Conservation (phyloP, 257 asterid species). For the Petrea volubilis region DNA sequence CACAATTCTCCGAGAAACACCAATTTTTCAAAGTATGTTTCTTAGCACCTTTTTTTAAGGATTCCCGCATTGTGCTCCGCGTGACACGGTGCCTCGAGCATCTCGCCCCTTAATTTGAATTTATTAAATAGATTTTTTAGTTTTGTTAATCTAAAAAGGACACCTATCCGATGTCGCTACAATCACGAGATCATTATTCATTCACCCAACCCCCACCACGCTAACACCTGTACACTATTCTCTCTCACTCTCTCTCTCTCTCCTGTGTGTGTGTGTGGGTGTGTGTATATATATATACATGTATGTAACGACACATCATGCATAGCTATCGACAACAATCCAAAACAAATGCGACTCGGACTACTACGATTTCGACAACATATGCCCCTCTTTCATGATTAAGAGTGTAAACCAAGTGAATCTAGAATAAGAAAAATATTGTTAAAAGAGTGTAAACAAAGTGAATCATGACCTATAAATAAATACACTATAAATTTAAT, state of each 20-base stretch:
- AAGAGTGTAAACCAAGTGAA: no score
- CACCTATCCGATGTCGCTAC: slow-evolving; percentile 3
- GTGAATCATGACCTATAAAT: no score
- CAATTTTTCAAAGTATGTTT: no score
- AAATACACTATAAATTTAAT: no score
- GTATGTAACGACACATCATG: neutral
- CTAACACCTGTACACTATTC: neutral
- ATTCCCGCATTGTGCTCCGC: slow-evolving; percentile 1
- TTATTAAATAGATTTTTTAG: neutral
- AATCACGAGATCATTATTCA: slow-evolving; percentile 14
- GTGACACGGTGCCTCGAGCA: slow-evolving; percentile 18
- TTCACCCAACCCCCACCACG: neutral
- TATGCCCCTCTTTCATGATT: no score
- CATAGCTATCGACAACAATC: neutral
- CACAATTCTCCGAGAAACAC: no score
- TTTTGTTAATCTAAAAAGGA: neutral
- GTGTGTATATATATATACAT: no score
- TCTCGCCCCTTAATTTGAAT: neutral
- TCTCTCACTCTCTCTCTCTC: neutral
- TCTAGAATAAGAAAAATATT: no score
- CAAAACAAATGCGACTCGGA: no score
- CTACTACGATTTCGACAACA: no score
- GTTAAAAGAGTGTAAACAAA: no score
- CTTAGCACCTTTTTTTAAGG: neutral
- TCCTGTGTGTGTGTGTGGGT: no score